These are phyloP conservation scores for Fusarium tricinctum DNA, from an alignment of 2,329 filamentous ascomycete species.

Conservation along the genomic window DNA sequence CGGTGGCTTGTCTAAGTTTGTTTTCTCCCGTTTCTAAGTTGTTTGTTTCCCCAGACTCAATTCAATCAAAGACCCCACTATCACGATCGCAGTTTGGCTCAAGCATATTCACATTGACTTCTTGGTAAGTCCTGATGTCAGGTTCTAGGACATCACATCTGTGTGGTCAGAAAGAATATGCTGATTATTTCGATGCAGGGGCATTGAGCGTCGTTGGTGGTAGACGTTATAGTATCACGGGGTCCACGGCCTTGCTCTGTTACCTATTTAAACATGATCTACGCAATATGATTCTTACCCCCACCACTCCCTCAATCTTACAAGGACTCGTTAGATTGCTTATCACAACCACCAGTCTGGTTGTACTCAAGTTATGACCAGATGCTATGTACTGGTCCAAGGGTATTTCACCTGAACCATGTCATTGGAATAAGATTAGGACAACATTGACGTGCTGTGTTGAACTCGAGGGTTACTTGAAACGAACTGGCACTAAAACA, in stretches of 20 bases:
- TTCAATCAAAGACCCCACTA: slow-evolving; percentile 6
- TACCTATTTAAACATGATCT: slow-evolving; percentile 1
- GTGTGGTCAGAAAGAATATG: background rate
- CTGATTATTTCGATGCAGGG: background rate
- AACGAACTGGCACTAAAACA: slow-evolving; percentile 35
- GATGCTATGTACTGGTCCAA: background rate
- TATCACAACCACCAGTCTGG: slow-evolving; percentile 12
- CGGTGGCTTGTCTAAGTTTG: slow-evolving; percentile 43
- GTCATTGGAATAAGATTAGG: slow-evolving; percentile 21
- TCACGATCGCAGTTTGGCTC: slow-evolving; percentile 9
- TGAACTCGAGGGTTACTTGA: slow-evolving; percentile 27
- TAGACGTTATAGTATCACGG: background rate
- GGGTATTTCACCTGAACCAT: slow-evolving; percentile 18
- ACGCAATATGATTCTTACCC: background rate
- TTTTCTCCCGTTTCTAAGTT: slow-evolving; percentile 19
- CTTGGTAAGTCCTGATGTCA: background rate
- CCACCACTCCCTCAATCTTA: slow-evolving; percentile 9
- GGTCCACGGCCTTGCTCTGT: background rate
- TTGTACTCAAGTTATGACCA: slow-evolving; percentile 20
- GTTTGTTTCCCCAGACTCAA: slow-evolving; percentile 39
- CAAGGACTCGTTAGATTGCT: background rate
- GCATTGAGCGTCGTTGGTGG: background rate
- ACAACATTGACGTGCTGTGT: slow-evolving; percentile 23
- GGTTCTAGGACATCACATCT: background rate
- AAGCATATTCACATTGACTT: slow-evolving; percentile 21